Base-by-base conservation (phyloP, 2,329 filamentous ascomycete species). In the Microascus cirrosus region DNA sequence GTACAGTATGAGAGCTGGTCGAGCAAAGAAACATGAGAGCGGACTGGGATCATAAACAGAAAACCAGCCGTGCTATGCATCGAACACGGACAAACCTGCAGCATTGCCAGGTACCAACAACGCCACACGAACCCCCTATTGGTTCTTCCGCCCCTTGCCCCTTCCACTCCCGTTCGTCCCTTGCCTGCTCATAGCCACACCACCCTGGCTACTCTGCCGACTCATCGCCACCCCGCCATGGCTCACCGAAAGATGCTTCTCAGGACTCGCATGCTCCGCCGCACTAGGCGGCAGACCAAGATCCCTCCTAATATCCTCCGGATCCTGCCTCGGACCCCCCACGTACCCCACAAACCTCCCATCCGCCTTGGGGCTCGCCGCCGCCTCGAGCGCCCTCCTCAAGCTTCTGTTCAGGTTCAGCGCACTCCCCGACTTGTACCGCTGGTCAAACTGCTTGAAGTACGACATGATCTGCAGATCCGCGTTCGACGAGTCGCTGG, bases 391-490 rank as follows among this genome's bases (percentile, higher is more conserved):
- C 10, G 83, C 70, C 61, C 74, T 77, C 56, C 80, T 78, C 58
- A 80, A 74, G 32, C 80, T 79, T 59, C 76, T 77, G 50, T 76
- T 72, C 5, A 73, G 71, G 59, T 82, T 77, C n/a, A 84, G 74
- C 58, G 82, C 81, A 35, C 80, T 74, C 2, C 81, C 81, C 2
- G 74, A 71, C 60, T 78, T 80, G 64, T 82, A 74, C 4, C 70
- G 69, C 58, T 74, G 71, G 64, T 81, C 77, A 62, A 83, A 85
- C 62, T 79, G 76, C 65, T 78, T 77, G 63, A 81, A 78, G 60
- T 79, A 75, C 39, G 77, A 77, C 72, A 86, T 82, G 54, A 85
- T 77, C 11, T 77, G 73, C 32, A 84, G 68, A 56, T 84, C 83
- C 8, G 77, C 78, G 35, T 71, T 69, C 51, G 82, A 73, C 59